Conservation (phyloP, 306 rosid genomes). For the Inga oerstediana region DNA sequence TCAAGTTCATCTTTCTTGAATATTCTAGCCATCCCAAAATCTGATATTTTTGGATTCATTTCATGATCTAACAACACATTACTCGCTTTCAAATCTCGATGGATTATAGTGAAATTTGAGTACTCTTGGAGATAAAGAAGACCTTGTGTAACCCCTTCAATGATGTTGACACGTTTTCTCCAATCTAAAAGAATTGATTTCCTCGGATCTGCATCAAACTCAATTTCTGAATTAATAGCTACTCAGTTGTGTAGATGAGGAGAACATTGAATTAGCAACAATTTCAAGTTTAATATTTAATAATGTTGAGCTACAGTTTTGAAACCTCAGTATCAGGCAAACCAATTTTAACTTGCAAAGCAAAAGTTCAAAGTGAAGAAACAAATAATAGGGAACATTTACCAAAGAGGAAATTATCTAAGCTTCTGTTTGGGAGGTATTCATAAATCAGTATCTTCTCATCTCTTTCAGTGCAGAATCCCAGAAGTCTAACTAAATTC, state of each 20-base stretch:
- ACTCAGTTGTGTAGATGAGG: not conserved
- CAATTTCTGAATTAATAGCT: conserved; percentile 24
- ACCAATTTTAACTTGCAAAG: not conserved
- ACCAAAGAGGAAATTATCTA: conserved; percentile 58
- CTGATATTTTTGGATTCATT: not conserved
- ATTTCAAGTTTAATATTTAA: conserved; percentile 16
- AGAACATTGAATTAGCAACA: not conserved
- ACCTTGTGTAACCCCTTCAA: conserved; percentile 72
- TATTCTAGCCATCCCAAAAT: conserved; percentile 38
- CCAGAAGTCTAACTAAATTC: conserved; percentile 58
- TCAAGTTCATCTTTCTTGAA: conserved; percentile 57
- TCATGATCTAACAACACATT: conserved; percentile 57
- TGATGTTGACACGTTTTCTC: conserved; percentile 53
- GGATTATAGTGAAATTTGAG: conserved; percentile 72
- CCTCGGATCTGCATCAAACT: conserved; percentile 48
- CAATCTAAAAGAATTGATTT: conserved; percentile 48
- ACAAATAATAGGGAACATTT: not conserved
- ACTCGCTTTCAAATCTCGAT: conserved; percentile 26
- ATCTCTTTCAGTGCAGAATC: conserved; percentile 47
- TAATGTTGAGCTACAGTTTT: not conserved
- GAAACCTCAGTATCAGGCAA: not conserved
- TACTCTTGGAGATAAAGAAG: conserved; percentile 79
- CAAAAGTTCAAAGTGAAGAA: not conserved
- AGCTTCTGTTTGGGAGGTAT: conserved; percentile 57
- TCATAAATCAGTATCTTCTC: conserved; percentile 59